A percentile compares a stretch with the other conserved stretches of the same genome.
Conservation (phyloP, 2,329 filamentous ascomycete species). For the Rachicladosporium sp. region DNA sequence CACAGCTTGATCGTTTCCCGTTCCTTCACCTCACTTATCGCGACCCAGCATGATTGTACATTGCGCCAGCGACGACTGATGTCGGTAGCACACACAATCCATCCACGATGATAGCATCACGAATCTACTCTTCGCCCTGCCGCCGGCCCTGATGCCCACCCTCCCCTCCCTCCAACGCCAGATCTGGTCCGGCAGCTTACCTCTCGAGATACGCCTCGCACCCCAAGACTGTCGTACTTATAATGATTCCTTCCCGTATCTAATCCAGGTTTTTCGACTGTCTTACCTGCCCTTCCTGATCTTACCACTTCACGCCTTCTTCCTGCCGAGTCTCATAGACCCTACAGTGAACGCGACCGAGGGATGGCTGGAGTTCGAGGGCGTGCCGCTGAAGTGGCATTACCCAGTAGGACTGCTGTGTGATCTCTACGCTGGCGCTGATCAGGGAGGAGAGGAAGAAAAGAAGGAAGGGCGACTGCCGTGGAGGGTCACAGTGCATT, state of each 20-base stretch:
- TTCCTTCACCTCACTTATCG: no score
- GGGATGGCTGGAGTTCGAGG: conserved; percentile 55
- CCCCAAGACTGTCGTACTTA: conserved; percentile 49
- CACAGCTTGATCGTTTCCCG: no score
- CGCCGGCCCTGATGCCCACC: neutral
- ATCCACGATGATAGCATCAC: no score
- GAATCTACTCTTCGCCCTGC: no score
- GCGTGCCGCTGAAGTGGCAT: conserved; percentile 59
- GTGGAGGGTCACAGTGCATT: conserved; percentile 53
- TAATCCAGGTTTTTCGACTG: conserved; percentile 51
- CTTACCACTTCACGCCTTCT: conserved; percentile 51
- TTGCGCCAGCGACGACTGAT: no score
- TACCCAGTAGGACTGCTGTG: conserved; percentile 57
- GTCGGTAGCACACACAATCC: no score
- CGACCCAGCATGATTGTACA: no score
- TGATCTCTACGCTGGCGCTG: conserved; percentile 53
- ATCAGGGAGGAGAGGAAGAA: conserved; percentile 10
- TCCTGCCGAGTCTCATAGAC: conserved; percentile 45
- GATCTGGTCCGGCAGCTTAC: conserved; percentile 48
- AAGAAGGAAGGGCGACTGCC: conserved; percentile 30
- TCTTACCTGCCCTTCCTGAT: conserved; percentile 58
- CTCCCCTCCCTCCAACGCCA: conserved; percentile 25
- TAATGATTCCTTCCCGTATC: conserved; percentile 47
- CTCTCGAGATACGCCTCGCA: conserved; percentile 47
- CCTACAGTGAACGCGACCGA: conserved; percentile 39